Evolutionary conservation across 345 rosid species (phyloP).

Genomic region (Euphorbia tirucalli): DNA sequence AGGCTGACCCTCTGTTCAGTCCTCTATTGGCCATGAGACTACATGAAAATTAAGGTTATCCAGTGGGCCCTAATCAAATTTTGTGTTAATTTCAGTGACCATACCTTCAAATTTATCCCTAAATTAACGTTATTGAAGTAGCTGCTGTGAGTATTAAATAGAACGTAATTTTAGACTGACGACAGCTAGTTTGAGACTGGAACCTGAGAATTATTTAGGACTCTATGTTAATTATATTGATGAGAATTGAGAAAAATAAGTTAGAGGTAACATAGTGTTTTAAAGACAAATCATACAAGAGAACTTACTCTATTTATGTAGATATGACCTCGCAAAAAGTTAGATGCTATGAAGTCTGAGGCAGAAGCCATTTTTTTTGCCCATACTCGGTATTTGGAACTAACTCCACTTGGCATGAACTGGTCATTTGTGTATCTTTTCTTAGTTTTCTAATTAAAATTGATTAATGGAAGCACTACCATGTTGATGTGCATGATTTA

Average conservation of each 20-base stretch:
- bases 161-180: neutral
- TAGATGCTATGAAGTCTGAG: neutral
- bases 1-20: slow-evolving; percentile 4
- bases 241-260: neutral
- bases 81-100: neutral
- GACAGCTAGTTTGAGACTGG: neutral
- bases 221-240: neutral
- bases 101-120: neutral
- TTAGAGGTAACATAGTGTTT: neutral
- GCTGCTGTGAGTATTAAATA: neutral
- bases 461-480: neutral
- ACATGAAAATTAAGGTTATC: neutral
- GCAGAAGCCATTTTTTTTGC: neutral
- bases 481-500: neutral
- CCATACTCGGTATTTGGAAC: neutral
- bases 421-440: neutral
- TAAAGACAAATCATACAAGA: neutral
- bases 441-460: neutral
- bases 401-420: neutral
- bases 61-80: neutral
- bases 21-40: neutral
- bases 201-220: neutral
- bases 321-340: neutral
- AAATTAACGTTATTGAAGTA: neutral
- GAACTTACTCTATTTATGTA: no score